These are phyloP conservation scores for Sclerospora graminicola DNA, from an alignment of 352 stramenopile species.

Conservation along the genomic window DNA sequence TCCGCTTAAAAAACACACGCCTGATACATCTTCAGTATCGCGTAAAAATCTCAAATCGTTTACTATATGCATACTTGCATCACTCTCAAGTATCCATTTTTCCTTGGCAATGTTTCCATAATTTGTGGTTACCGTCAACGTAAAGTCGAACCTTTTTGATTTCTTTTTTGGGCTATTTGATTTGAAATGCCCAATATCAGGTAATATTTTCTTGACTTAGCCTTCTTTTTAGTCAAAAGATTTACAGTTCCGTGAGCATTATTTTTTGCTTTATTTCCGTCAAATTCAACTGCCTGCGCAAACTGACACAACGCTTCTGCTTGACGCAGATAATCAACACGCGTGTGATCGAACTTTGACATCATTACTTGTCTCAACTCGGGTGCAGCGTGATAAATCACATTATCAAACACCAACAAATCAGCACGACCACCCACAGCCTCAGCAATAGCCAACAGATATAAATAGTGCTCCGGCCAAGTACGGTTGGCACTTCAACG, in stretches of 20 bases:
- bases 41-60: constrained; percentile 1
- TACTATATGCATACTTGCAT: constrained; percentile 2
- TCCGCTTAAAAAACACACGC: neutral
- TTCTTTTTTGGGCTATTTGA: no score
- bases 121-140: no score
- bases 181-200: no score
- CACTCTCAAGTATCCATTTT: constrained; percentile 3
- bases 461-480: neutral
- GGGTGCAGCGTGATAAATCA: neutral
- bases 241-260: no score
- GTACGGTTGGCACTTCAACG: neutral
- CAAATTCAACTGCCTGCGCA: neutral
- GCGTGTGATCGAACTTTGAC: neutral
- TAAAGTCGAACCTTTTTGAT: no score
- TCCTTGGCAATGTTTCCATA: no score
- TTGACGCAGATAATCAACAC: neutral
- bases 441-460: neutral
- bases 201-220: no score
- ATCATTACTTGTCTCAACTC: neutral
- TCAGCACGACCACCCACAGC: neutral
- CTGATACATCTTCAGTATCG: neutral
- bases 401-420: neutral
- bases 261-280: no score
- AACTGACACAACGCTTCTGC: neutral
- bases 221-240: no score